phyloP scores from a whole-genome alignment of 768 basidiomycete species.

The Gautieria morchelliformis region DNA sequence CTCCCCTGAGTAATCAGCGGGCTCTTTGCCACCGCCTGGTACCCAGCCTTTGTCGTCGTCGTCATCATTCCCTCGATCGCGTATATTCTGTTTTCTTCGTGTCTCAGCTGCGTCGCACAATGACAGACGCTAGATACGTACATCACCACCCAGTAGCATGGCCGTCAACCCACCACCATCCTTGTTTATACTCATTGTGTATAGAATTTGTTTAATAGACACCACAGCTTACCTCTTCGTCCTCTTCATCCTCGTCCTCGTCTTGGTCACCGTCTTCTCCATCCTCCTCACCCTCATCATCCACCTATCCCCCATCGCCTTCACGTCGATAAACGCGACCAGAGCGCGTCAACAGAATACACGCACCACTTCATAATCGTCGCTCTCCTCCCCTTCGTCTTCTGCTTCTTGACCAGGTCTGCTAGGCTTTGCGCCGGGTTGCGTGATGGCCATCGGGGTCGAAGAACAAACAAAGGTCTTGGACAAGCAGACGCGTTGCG shows the following conservation, averaged over 20 bases:
- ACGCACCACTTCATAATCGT: constrained; percentile 1
- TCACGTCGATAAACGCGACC: not conserved
- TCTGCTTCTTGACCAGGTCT: not conserved
- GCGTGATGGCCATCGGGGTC: not conserved
- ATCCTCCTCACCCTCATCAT: not conserved
- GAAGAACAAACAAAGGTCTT: too few species aligned
- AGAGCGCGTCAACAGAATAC: not conserved
- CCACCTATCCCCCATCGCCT: not conserved
- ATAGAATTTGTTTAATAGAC: not conserved
- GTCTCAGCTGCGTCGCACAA: not conserved
- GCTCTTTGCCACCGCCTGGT: constrained; percentile 1
- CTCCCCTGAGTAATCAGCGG: not conserved
- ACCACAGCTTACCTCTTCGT: not conserved
- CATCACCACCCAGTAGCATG: not conserved
- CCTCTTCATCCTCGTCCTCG: not conserved
- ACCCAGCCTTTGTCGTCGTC: not conserved
- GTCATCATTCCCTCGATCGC: not conserved
- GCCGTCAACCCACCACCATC: not conserved
- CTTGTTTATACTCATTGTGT: not conserved
- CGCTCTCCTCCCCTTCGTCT: not conserved
- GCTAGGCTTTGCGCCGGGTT: not conserved
- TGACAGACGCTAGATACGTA: not conserved
- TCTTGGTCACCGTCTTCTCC: not conserved
- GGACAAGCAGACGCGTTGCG: too few species aligned
- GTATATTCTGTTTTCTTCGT: not conserved